phyloP scores from a whole-genome alignment of 2,329 filamentous ascomycete species.

The Diaporthe destruens region DNA sequence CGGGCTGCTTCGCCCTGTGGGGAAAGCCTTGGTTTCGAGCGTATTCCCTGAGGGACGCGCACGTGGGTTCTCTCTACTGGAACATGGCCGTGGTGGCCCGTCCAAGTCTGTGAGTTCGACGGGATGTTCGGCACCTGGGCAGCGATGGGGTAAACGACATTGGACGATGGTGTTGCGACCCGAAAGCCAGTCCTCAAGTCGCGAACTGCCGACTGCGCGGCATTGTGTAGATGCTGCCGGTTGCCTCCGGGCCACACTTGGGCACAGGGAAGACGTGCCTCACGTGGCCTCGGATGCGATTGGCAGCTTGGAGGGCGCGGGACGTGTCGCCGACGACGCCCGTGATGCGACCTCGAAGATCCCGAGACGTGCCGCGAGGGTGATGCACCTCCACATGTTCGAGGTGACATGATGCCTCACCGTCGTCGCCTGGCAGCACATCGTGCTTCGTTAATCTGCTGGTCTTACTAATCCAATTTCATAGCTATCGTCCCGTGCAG shows the following conservation, averaged over 20 bases:
- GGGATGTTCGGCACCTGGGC: neutral
- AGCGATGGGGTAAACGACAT: neutral
- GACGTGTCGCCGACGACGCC: conserved; percentile 24
- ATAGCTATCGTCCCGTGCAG: too few species aligned
- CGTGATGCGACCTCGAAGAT: conserved; percentile 20
- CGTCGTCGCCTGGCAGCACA: conserved; percentile 13
- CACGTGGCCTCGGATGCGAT: conserved; percentile 14
- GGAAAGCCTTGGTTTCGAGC: neutral
- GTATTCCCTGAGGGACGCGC: neutral
- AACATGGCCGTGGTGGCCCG: neutral
- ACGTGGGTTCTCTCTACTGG: neutral
- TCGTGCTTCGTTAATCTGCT: neutral
- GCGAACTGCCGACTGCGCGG: conserved; percentile 2
- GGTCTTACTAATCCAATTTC: conserved; percentile 27
- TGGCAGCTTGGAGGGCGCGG: conserved; percentile 6
- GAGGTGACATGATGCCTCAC: conserved; percentile 1
- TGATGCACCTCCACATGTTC: conserved; percentile 10
- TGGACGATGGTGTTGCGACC: neutral
- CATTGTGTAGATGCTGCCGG: neutral
- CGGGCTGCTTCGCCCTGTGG: neutral
- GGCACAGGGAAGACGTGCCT: neutral
- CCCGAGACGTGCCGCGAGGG: conserved; percentile 23
- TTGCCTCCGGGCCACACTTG: neutral
- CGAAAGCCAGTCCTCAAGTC: neutral
- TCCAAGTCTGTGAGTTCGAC: neutral